These are phyloP conservation scores for Rasamsonia emersonii DNA, from an alignment of 2,329 filamentous ascomycete species.

Conservation along the genomic window DNA sequence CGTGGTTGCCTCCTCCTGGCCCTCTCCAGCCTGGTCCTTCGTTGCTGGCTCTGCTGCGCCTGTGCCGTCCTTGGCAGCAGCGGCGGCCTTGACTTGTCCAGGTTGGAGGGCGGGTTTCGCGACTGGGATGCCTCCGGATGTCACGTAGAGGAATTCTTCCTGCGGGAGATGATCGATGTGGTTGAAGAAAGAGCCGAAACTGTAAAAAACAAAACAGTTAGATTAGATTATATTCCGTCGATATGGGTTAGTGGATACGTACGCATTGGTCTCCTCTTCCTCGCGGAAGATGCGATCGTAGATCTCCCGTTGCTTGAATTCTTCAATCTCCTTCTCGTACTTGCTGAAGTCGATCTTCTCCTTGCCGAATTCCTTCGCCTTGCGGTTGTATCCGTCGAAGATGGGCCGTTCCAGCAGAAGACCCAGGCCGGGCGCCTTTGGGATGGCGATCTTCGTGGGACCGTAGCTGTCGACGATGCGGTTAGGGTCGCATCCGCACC, in stretches of 20 bases:
- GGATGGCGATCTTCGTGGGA: constrained; percentile 68
- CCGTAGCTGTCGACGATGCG: constrained; percentile 69
- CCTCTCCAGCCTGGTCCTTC: constrained; percentile 5
- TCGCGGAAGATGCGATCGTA: constrained; percentile 86
- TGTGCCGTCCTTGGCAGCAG: constrained; percentile 8
- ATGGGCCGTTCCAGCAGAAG: constrained; percentile 83
- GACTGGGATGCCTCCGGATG: constrained; percentile 57
- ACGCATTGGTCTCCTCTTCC: constrained; percentile 81
- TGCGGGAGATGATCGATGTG: constrained; percentile 67
- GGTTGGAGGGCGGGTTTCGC: constrained; percentile 34
- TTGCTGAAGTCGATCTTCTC: constrained; percentile 69
- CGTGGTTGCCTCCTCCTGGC: constrained; percentile 3
- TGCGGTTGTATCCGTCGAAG: constrained; percentile 75
- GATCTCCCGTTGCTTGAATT: constrained; percentile 87
- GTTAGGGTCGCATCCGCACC: constrained; percentile 66
- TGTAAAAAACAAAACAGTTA: constrained; percentile 21
- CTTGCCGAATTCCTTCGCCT: constrained; percentile 54
- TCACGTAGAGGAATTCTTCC: constrained; percentile 66
- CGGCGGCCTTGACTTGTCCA: constrained; percentile 1
- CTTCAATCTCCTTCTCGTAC: constrained; percentile 68
- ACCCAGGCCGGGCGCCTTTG: constrained; percentile 85
- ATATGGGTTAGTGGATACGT: constrained; percentile 35
- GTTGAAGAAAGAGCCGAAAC: constrained; percentile 70
- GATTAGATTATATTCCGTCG: constrained; percentile 1
- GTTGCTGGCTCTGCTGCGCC: constrained; percentile 5